phyloP scores from a whole-genome alignment of 176 grass and related monocot genomes.

The Triticum aestivum region DNA sequence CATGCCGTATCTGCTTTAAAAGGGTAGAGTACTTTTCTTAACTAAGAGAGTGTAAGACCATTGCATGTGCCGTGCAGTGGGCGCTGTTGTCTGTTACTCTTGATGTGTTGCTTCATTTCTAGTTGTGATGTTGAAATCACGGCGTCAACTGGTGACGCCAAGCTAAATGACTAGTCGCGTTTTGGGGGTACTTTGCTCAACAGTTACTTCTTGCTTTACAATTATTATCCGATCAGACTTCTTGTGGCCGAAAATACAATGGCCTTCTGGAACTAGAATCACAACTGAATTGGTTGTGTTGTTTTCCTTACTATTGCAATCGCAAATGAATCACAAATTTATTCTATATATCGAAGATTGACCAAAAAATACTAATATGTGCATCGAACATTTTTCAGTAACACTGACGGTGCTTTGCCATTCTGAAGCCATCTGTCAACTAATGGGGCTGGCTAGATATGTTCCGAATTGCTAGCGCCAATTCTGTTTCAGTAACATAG shows the following conservation, averaged over 20 bases:
- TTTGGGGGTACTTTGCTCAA: constrained; percentile 5
- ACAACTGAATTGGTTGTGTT: not conserved
- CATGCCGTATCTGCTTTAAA: constrained; percentile 4
- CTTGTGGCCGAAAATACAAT: constrained; percentile 14
- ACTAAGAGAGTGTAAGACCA: not conserved
- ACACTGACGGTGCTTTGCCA: not conserved
- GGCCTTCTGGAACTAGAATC: not conserved
- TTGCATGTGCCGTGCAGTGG: constrained; percentile 8
- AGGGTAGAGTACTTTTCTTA: not conserved
- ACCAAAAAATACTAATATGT: not conserved
- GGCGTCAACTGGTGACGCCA: not conserved
- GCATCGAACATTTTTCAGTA: not conserved
- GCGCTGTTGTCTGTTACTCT: constrained; percentile 15
- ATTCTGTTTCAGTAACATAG: not conserved
- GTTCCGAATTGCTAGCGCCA: not conserved
- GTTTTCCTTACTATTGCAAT: not conserved
- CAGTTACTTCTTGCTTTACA: constrained; percentile 2
- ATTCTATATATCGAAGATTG: not conserved
- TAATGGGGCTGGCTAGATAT: not conserved
- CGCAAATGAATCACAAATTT: not conserved
- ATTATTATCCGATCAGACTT: not conserved
- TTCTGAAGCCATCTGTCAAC: not conserved
- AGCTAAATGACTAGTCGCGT: not conserved
- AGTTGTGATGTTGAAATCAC: constrained; percentile 7
- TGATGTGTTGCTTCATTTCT: constrained; percentile 22